Percentiles rank a stretch among this genome's conserved stretches.
Conservation (phyloP, 495 filamentous ascomycete species). For the Podospora tetraspora region DNA sequence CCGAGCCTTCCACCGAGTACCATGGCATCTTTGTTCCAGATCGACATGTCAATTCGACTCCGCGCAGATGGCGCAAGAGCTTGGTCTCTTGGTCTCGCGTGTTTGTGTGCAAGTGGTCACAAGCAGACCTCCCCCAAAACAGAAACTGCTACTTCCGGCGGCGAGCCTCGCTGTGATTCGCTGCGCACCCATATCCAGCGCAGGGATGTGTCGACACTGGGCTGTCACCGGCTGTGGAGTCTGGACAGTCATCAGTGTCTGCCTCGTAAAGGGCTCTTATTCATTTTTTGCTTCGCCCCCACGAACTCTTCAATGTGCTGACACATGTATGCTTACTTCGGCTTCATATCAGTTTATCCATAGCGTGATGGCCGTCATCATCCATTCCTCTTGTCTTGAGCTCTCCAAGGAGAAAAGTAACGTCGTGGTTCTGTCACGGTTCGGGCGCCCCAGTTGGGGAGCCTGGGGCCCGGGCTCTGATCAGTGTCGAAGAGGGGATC, state of each 20-base stretch:
- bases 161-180: constrained; percentile 26
- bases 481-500: neutral
- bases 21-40: neutral
- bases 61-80: neutral
- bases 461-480: neutral
- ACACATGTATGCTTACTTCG: neutral
- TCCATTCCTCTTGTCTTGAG: neutral
- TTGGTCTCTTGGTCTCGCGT: neutral
- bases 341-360: neutral
- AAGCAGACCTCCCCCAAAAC: constrained; percentile 12
- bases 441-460: no score
- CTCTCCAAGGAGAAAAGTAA: neutral
- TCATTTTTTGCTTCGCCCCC: neutral
- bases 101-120: constrained; percentile 23
- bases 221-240: neutral
- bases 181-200: neutral
- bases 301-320: neutral
- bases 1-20: no score
- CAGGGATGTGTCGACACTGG: neutral
- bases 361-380: neutral
- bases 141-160: constrained; percentile 37
- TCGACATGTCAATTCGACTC: neutral
- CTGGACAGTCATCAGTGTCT: neutral
- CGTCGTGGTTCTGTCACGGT: neutral
- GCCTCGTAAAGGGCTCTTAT: neutral